Percentiles rank a stretch among this genome's conserved stretches.
These are phyloP conservation scores for Suillus fuscotomentosus DNA, from an alignment of 768 basidiomycete genomes.

Conservation along the genomic window DNA sequence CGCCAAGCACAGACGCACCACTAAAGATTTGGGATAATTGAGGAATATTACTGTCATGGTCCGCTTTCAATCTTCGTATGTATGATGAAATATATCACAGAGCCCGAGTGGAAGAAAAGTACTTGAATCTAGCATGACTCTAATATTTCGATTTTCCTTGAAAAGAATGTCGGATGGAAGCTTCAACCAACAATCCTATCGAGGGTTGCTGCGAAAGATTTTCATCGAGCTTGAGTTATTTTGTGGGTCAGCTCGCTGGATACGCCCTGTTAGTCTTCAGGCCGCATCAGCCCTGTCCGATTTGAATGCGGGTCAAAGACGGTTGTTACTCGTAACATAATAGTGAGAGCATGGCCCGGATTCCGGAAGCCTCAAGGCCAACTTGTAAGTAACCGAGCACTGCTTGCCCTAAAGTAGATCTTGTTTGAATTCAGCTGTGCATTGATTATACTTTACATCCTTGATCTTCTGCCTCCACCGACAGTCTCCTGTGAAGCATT, in stretches of 20 bases:
- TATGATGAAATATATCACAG: not conserved
- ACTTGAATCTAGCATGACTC: not conserved
- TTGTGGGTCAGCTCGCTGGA: not conserved
- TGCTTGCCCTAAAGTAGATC: slow-evolving; percentile 21
- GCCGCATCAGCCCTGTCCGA: not conserved
- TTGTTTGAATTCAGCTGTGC: slow-evolving; percentile 2
- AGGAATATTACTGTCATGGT: not conserved
- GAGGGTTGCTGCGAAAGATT: not conserved
- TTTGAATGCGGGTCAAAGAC: not conserved
- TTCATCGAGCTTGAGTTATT: not conserved
- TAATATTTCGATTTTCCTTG: not conserved
- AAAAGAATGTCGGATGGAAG: not conserved
- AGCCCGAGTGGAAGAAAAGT: not conserved
- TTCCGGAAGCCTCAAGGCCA: not conserved
- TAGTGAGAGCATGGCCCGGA: not conserved
- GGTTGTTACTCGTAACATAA: not conserved
- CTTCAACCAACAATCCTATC: not conserved
- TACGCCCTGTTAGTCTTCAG: not conserved
- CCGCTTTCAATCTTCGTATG: not conserved
- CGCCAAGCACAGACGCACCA: not conserved
- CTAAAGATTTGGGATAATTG: not conserved
- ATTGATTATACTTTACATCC: slow-evolving; percentile 11
- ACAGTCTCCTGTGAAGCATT: slow-evolving; percentile 59
- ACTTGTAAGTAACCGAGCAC: not conserved
- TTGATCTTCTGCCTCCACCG: slow-evolving; percentile 26